phyloP scores from a whole-genome alignment of 176 grass and related monocot species.

The Cenchrus americanus region DNA sequence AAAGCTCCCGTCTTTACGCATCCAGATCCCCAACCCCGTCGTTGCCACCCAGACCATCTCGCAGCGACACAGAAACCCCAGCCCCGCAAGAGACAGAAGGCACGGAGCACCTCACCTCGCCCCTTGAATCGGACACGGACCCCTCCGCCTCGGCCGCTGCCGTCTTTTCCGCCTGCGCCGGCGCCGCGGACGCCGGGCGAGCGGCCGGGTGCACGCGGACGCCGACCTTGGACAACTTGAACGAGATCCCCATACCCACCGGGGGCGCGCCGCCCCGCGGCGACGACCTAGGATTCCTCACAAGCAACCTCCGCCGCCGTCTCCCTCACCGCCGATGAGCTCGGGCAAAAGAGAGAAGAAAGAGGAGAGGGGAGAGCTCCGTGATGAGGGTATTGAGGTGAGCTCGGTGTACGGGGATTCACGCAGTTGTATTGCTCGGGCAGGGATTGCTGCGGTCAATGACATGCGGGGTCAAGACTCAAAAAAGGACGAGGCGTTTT shows the following conservation, averaged over 20 bases:
- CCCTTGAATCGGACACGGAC: conserved; percentile 9
- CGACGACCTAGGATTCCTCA: conserved; percentile 18
- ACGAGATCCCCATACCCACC: conserved; percentile 72
- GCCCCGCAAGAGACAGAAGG: conserved; percentile 11
- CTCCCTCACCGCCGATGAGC: conserved; percentile 28
- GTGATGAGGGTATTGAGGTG: conserved; percentile 1
- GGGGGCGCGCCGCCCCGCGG: neutral
- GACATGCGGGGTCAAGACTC: neutral
- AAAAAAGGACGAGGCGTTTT: too few species aligned
- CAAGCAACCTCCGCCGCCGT: neutral
- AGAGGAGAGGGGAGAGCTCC: too few species aligned
- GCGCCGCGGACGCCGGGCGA: conserved; percentile 25
- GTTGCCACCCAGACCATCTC: conserved; percentile 10
- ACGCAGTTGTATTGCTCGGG: neutral
- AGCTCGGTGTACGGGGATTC: conserved; percentile 19
- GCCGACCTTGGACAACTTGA: conserved; percentile 75
- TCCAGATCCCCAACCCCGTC: conserved; percentile 32
- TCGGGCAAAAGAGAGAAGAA: neutral
- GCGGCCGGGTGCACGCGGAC: conserved; percentile 57
- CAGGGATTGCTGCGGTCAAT: neutral
- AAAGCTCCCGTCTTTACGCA: neutral
- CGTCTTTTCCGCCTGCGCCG: conserved; percentile 30
- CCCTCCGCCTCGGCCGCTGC: conserved; percentile 25
- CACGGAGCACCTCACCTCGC: conserved; percentile 38
- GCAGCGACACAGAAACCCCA: conserved; percentile 1